Evolutionary conservation across 2,329 filamentous ascomycete species (phyloP).

Genomic region (Colletotrichum sp.): DNA sequence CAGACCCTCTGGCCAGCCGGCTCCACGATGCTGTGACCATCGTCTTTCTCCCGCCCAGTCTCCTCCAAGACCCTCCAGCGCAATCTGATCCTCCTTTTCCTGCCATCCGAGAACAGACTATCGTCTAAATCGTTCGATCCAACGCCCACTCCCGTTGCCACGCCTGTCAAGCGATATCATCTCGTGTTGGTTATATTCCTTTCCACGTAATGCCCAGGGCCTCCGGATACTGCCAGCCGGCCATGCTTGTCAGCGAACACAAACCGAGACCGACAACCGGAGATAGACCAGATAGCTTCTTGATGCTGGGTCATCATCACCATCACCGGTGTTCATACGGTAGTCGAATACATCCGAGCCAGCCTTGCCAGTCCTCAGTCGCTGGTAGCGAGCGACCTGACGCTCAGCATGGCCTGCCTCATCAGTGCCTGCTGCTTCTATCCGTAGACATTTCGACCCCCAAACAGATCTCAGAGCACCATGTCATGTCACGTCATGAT

Average conservation of each 20-base stretch:
- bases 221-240: neutral
- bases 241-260: neutral
- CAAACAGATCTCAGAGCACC: neutral
- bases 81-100: neutral
- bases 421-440: neutral
- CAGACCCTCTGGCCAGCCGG: conserved; percentile 1
- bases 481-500: neutral
- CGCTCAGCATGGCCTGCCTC: neutral
- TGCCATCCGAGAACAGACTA: neutral
- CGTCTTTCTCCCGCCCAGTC: neutral
- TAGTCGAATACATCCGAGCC: neutral
- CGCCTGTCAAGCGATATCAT: conserved; percentile 4
- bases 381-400: neutral
- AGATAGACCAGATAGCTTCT: neutral
- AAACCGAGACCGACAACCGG: neutral
- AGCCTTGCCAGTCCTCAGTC: neutral
- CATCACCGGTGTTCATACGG: neutral
- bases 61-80: neutral
- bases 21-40: conserved; percentile 5
- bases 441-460: neutral
- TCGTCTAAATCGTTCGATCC: conserved; percentile 1
- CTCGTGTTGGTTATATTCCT: conserved; percentile 1
- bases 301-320: neutral
- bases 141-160: neutral
- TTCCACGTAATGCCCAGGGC: neutral